Evolutionary conservation across 2,329 filamentous ascomycete genomes (phyloP), one percentile per base, ranked within the genome.

Genomic region (Claviceps paspali): DNA sequence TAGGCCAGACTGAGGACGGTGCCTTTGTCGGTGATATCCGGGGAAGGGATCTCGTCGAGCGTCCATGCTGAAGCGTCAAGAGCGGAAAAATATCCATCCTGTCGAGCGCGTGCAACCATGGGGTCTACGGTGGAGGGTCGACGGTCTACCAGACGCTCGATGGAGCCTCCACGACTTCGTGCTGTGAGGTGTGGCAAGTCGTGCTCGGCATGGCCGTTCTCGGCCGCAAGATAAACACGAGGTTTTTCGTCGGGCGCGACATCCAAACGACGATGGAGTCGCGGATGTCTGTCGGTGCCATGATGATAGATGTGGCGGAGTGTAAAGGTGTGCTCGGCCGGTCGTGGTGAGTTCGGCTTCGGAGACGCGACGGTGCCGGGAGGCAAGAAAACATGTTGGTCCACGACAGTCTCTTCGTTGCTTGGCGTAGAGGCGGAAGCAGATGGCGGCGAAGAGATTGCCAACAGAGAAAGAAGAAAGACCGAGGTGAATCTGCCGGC

Each of bases 301-400:
- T 94, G 87, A 55, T 95, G 87, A 60, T 84, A 91, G 51, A 96
- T 79, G 59, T 98, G 88, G 49, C 85, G 79, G 39, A 98, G 72
- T 6, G 70, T 76, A 63, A 79, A 78, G 26, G 62, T 60, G 48
- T 78, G 73, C 7, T 76, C 65, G 15, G 65, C 63, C 9, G 71
- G 63, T 9, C 50, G 53, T 17, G 65, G 66, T 5, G 61, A 50
- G 39, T 69, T 63, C 37, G 49, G 53, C n/a, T 40, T 48, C 19
- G 63, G 62, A 31, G 61, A 61, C 23, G 66, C 54, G 33, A 59
- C 45, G 11, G 54, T 52, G 8, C 47, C 52, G 1, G 57, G 55
- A 24, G 64, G 62, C 14, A 73, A 48, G 28, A 67, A 48, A 6
- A 64, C 47, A 35, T 68, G 60, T 39, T 64, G 54, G 38, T 59